These are phyloP conservation scores for Anaeromyces robustus DNA, from an alignment of 192 early-diverging fungal species.

Conservation along the genomic window DNA sequence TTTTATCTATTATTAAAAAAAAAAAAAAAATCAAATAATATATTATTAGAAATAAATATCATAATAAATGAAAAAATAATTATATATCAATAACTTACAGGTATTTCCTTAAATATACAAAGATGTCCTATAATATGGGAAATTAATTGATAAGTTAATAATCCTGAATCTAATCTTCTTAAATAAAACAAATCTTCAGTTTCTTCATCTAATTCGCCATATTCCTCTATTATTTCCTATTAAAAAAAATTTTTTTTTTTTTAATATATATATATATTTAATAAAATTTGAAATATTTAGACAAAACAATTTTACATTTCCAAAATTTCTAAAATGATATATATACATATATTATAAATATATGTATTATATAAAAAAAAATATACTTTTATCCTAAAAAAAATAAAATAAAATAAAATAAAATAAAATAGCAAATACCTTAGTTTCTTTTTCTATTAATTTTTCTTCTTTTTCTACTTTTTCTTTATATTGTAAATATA, in stretches of 20 bases:
- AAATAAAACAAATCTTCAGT: constrained; percentile 48
- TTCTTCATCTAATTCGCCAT: constrained; percentile 38
- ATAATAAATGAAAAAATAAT: not conserved
- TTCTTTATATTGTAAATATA: constrained; percentile 50
- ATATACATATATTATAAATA: too few relatives aligned
- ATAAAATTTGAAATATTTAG: not conserved
- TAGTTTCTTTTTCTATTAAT: constrained; percentile 29
- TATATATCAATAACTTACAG: not conserved
- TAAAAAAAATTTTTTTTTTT: constrained; percentile 14
- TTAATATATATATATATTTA: not conserved
- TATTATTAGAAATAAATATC: not conserved
- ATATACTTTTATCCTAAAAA: too few relatives aligned
- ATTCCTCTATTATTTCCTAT: constrained; percentile 12
- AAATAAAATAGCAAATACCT: constrained; percentile 3
- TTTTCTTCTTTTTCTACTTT: constrained; percentile 38
- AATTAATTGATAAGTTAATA: constrained; percentile 60
- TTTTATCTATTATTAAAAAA: not conserved
- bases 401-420: too few relatives aligned
- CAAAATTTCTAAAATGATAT: too few relatives aligned
- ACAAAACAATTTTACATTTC: too few relatives aligned
- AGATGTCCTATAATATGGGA: constrained; percentile 2
- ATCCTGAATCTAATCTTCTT: constrained; percentile 52
- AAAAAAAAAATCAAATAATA: not conserved
- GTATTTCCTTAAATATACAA: not conserved
- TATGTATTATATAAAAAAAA: too few relatives aligned